Evolutionary conservation across 768 basidiomycete genomes (phyloP).

Genomic region (Boletellus emodensis): DNA sequence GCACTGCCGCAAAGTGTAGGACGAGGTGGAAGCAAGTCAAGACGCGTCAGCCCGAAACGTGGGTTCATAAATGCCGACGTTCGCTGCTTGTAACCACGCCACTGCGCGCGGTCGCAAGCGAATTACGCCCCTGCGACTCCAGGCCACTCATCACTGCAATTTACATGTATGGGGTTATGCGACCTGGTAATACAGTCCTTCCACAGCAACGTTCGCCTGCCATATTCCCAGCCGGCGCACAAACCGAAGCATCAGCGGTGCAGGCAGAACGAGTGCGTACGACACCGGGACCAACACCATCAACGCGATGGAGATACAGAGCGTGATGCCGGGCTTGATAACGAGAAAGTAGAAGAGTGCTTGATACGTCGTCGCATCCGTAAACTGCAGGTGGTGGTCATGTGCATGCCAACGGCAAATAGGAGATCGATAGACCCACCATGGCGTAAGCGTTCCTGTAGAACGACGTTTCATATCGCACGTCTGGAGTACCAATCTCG

Average conservation of each 20-base stretch:
- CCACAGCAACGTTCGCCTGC: slow-evolving; percentile 81
- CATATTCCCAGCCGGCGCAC: slow-evolving; percentile 67
- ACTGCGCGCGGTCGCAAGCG: slow-evolving; percentile 20
- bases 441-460: slow-evolving; percentile 80
- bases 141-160: not conserved
- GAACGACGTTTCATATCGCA: slow-evolving; percentile 64
- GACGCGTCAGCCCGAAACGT: slow-evolving; percentile 35
- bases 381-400: slow-evolving; percentile 47
- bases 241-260: slow-evolving; percentile 62
- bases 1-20: slow-evolving; percentile 3
- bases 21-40: slow-evolving; percentile 31
- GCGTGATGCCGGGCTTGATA: slow-evolving; percentile 77
- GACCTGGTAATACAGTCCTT: slow-evolving; percentile 52
- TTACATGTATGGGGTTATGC: slow-evolving; percentile 12
- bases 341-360: slow-evolving; percentile 87
- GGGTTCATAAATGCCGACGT: slow-evolving; percentile 23
- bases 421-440: slow-evolving; percentile 40
- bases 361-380: slow-evolving; percentile 78
- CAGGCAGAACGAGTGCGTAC: slow-evolving; percentile 59
- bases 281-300: slow-evolving; percentile 55
- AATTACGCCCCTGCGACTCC: not conserved
- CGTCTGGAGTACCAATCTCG: slow-evolving; percentile 40
- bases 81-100: slow-evolving; percentile 25
- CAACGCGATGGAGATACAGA: slow-evolving; percentile 56
- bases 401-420: slow-evolving; percentile 6